phyloP scores from a whole-genome alignment of 2,329 filamentous ascomycete species.

The Xylogone sp. region DNA sequence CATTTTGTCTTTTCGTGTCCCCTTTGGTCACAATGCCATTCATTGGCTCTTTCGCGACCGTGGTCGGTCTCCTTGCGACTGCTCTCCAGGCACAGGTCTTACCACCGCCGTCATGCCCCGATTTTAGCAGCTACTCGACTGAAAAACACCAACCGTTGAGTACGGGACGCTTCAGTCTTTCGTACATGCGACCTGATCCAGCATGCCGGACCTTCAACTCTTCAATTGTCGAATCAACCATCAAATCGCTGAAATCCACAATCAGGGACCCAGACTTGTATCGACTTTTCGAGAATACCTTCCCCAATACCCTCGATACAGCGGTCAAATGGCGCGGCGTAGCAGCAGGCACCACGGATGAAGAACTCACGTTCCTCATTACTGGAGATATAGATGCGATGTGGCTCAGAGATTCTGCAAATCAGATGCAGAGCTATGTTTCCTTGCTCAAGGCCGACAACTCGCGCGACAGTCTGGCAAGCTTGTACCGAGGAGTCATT shows the following conservation, averaged over 20 bases:
- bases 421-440: constrained; percentile 69
- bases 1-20: neutral
- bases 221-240: constrained; percentile 70
- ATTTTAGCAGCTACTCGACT: constrained; percentile 59
- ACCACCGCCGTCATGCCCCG: constrained; percentile 47
- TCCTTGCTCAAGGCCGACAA: constrained; percentile 53
- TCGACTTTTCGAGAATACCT: constrained; percentile 68
- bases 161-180: constrained; percentile 69
- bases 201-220: constrained; percentile 81
- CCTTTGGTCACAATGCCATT: neutral
- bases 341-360: constrained; percentile 50
- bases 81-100: constrained; percentile 11
- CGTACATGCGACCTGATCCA: constrained; percentile 72
- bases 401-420: constrained; percentile 82
- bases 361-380: constrained; percentile 61
- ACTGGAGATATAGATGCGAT: constrained; percentile 71
- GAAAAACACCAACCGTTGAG: constrained; percentile 67
- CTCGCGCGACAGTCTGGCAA: constrained; percentile 56
- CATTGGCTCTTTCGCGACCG: constrained; percentile 1
- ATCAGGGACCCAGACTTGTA: constrained; percentile 75
- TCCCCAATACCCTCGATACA: constrained; percentile 72
- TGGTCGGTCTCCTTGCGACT: neutral
- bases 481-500: constrained; percentile 66
- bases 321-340: constrained; percentile 66
- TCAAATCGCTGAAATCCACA: constrained; percentile 62